Percentiles rank a stretch among this genome's conserved stretches.
These are phyloP conservation scores for Talaromyces pinophilus DNA, from an alignment of 2,329 filamentous ascomycete genomes.

Conservation along the genomic window DNA sequence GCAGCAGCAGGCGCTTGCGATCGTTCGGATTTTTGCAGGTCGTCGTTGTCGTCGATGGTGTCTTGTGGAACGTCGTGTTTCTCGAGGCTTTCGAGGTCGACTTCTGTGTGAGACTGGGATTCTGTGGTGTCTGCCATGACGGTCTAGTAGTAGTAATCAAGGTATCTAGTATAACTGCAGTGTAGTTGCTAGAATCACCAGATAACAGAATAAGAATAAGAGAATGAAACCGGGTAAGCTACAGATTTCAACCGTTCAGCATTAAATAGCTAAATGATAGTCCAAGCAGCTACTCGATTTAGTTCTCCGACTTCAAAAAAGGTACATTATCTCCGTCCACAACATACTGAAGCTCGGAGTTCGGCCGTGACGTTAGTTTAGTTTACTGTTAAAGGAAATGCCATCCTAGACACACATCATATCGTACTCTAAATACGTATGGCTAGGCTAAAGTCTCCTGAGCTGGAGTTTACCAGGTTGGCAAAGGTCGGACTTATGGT, in stretches of 20 bases:
- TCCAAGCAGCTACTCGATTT: neutral
- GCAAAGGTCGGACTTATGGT: neutral
- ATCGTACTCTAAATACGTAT: too few species aligned
- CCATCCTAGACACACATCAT: neutral
- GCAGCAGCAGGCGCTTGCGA: neutral
- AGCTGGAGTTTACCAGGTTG: neutral
- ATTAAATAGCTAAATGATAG: neutral
- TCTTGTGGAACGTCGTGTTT: neutral
- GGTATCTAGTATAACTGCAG: neutral
- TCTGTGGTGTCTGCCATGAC: conserved; percentile 10
- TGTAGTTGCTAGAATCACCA: neutral
- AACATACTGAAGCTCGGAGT: neutral
- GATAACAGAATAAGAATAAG: too few species aligned
- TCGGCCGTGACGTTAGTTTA: neutral
- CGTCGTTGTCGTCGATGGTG: neutral
- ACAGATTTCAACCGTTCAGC: neutral
- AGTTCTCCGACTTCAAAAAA: neutral
- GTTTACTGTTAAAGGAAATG: neutral
- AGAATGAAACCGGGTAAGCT: neutral
- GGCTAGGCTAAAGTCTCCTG: neutral
- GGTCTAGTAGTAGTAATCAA: neutral
- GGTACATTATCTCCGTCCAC: neutral
- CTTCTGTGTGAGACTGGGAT: conserved; percentile 4
- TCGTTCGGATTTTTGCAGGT: neutral
- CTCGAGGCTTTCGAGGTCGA: conserved; percentile 17